phyloP scores from a whole-genome alignment of 208 protist species.

The Naegleria fowleri region DNA sequence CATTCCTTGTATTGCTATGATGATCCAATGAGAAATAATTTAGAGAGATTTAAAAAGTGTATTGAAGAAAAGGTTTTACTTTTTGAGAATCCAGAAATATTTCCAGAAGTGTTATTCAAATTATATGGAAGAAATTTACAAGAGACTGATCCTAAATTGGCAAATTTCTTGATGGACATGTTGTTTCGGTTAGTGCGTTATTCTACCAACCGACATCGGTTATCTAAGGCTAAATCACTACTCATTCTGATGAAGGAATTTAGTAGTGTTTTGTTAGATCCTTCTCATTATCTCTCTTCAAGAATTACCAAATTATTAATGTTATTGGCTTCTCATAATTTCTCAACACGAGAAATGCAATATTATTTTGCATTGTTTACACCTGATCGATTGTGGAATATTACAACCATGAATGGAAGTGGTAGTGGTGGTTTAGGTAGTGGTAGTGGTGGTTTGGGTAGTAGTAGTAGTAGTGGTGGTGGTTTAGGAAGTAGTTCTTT shows the following conservation, averaged over 20 bases:
- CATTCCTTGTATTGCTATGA: not conserved
- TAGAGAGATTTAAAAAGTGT: not conserved
- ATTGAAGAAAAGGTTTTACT: not conserved
- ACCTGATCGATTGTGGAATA: not conserved
- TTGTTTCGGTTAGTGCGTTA: not conserved
- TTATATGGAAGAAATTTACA: not conserved
- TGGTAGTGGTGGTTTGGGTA: not conserved
- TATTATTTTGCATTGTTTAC: conserved; percentile 15
- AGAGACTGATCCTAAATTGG: not conserved
- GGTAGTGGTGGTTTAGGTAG: not conserved
- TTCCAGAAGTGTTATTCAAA: not conserved
- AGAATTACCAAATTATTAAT: not conserved
- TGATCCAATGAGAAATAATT: not conserved
- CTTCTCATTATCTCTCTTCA: not conserved
- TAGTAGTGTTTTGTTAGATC: not conserved
- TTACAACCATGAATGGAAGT: not conserved
- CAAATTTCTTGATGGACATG: not conserved
- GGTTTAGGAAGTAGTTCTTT: no score
- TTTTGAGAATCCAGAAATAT: conserved; percentile 18
- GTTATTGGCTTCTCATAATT: not conserved
- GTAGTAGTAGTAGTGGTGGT: not conserved
- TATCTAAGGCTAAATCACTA: not conserved
- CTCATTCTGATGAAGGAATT: not conserved
- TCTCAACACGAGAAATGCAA: conserved; percentile 7
- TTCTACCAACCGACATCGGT: not conserved